These are phyloP conservation scores for Raphanus raphanistrum DNA, from an alignment of 345 rosid genomes.

Conservation along the genomic window DNA sequence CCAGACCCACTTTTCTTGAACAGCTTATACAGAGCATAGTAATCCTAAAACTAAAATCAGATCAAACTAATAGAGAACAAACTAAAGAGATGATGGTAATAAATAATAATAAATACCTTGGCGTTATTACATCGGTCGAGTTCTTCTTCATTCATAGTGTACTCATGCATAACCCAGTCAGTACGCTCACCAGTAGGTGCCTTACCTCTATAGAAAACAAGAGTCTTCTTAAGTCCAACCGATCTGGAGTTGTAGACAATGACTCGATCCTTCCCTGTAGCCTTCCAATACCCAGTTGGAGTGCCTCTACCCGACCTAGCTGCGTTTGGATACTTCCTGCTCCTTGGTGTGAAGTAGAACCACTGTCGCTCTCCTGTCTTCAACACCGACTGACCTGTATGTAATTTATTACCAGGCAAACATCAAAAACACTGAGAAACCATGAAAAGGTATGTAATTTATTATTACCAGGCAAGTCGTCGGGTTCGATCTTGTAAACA, in stretches of 20 bases:
- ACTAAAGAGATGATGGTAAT: neutral
- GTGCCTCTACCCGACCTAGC: slow-evolving; percentile 87
- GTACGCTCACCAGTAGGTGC: slow-evolving; percentile 82
- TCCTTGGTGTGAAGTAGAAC: slow-evolving; percentile 89
- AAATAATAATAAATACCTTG: slow-evolving; percentile 42
- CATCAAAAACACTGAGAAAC: neutral
- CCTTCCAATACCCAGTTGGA: slow-evolving; percentile 83
- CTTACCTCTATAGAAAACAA: slow-evolving; percentile 78
- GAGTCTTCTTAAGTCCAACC: slow-evolving; percentile 86
- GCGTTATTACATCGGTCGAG: slow-evolving; percentile 68
- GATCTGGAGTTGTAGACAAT: slow-evolving; percentile 52
- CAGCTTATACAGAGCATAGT: slow-evolving; percentile 84
- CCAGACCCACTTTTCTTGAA: slow-evolving; percentile 95
- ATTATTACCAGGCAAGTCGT: slow-evolving; percentile 75
- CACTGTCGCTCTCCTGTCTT: slow-evolving; percentile 90
- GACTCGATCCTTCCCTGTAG: slow-evolving; percentile 78
- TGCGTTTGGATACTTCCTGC: slow-evolving; percentile 87
- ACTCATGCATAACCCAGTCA: slow-evolving; percentile 99
- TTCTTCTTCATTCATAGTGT: slow-evolving; percentile 81
- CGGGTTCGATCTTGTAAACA: slow-evolving; percentile 89
- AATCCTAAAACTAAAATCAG: slow-evolving; percentile 46
- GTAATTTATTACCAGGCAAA: too few species aligned
- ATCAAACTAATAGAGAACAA: neutral
- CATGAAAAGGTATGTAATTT: too few species aligned
- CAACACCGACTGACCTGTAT: slow-evolving; percentile 55